These are phyloP conservation scores for Sideroxylon spinosum DNA, from an alignment of 179 eudicot species.

Conservation along the genomic window DNA sequence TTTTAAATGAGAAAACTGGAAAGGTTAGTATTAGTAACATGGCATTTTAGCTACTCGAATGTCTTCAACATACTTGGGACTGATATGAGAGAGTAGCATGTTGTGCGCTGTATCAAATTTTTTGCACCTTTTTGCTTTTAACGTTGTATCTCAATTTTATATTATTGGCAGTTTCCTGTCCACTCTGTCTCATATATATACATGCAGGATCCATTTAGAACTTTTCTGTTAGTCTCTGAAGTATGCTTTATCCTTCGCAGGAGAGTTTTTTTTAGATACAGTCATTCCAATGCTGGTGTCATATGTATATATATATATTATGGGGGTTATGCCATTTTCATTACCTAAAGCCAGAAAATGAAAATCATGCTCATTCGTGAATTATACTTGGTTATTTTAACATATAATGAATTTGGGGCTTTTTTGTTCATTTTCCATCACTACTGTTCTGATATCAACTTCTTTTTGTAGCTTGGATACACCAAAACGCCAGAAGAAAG, in stretches of 20 bases:
- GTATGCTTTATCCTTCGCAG: background rate
- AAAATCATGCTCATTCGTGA: slow-evolving; percentile 3
- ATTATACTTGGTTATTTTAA: background rate
- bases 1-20: slow-evolving; percentile 84
- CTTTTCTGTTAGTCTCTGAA: background rate
- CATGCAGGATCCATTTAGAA: background rate
- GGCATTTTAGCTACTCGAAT: background rate
- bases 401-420: background rate
- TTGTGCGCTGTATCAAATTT: background rate
- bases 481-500: slow-evolving; percentile 96
- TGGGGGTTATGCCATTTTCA: too few species aligned
- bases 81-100: background rate
- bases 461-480: slow-evolving; percentile 86
- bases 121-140: background rate
- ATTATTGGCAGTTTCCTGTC: background rate
- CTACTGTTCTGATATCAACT: slow-evolving; percentile 9
- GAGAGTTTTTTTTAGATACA: background rate
- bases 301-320: too few species aligned
- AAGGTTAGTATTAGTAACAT: background rate
- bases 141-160: background rate
- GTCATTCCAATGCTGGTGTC: background rate
- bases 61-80: background rate
- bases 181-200: background rate
- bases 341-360: too few species aligned
- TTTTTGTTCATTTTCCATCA: background rate